Conservation (phyloP, 257 asterid genomes). For the Solanum microdontum region DNA sequence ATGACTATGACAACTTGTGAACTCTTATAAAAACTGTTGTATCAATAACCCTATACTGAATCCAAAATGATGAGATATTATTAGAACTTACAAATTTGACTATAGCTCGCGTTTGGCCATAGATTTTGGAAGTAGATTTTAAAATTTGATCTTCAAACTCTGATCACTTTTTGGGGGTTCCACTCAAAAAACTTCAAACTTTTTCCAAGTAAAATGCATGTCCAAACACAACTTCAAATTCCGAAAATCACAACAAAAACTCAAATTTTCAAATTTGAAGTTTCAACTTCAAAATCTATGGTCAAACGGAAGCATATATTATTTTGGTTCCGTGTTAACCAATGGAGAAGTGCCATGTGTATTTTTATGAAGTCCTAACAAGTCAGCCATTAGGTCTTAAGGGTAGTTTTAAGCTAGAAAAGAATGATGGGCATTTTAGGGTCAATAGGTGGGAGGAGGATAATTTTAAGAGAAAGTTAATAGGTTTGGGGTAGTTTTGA, state of each 20-base stretch:
- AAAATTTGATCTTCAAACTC: not conserved
- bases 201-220: not conserved
- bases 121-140: not conserved
- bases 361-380: not conserved
- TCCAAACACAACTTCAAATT: not conserved
- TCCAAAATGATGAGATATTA: not conserved
- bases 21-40: not conserved
- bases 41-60: not conserved
- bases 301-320: not conserved
- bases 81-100: not conserved
- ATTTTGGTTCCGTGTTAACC: not conserved
- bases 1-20: not conserved
- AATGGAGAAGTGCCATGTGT: not conserved
- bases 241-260: not conserved
- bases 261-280: not conserved
- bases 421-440: not conserved
- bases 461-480: not conserved
- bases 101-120: not conserved
- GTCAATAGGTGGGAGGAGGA: not conserved
- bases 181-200: not conserved
- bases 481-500: not conserved
- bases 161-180: not conserved
- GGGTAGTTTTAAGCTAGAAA: not conserved
- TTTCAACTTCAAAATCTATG: not conserved
- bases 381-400: not conserved